Base-by-base conservation (phyloP, 805 yeast genomes). In the Cyberlindnera galapagoensis region DNA sequence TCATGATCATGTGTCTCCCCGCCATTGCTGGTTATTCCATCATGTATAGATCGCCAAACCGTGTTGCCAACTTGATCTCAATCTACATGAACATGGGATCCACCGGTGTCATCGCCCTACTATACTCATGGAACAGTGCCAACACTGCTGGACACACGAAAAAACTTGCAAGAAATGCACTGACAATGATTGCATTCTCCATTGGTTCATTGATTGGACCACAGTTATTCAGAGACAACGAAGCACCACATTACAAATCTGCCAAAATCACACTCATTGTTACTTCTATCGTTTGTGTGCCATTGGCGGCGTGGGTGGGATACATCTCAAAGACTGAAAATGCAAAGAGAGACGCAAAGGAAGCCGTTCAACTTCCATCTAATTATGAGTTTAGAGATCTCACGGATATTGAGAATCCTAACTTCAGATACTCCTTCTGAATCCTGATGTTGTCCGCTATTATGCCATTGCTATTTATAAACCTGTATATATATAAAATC, bases 71-170 rank as follows among this genome's bases (percentile, higher is more conserved):
- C 39, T 40, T 74, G 31, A 52, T 72, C 33, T 64, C 72, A 5
- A 60, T 73, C 25, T 72, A 73, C 43, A 46, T 70, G 48, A 59
- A 66, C 29, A 62, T 74, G 67, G 63, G 78, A 44, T 67, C 81
- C 26, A 68, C 76, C 19, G 63, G 76, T 56, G 62, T 72, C 33
- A 74, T 72, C 34, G 71, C 80, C 1, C 60, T 75, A 33, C 60
- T 76, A 19, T 75, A 74, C 45, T 67, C 75, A 5, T 75, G 81
- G 82, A 72, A 72, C 39, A 65, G 71, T 34, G 67, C 77, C 28
- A 75, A 75, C 43, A 74, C 79, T 7, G 72, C 81, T 1, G 81
- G 82, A 2, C 70, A 73, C 34, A 72, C 79, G 6, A 76, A 76
- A 46, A 65, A 75, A 39, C 54, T 73, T 17, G 65, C 67, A 20